Evolutionary conservation across 2,329 filamentous ascomycete genomes (phyloP), one percentile per base, ranked within the genome.

Genomic region (Trichoderma lentiforme): DNA sequence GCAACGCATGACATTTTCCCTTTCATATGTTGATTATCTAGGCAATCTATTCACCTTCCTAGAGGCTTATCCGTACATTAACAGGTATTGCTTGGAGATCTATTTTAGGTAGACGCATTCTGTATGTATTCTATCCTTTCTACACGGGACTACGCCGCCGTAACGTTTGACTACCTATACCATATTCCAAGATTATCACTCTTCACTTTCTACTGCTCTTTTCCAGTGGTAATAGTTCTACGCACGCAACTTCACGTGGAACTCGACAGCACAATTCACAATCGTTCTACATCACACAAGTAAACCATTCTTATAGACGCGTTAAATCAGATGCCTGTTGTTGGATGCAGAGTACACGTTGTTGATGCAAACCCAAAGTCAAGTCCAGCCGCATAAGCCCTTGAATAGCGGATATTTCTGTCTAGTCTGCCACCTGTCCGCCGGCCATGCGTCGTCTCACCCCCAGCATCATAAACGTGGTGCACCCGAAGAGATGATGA

Each of bases 321-420:
- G 56, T 64, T 57, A 64, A 70, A 70, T 57, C 73, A 73, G 74
- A 73, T 74, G 72, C 72, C 73, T 72, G 71, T 72, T 73, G 73
- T 71, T 74, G 72, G 72, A 76, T 77, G 76, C 74, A 72, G 74
- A 74, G 73, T 74, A 74, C 76, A 80, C 75, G 75, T 71, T 75
- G 74, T 80, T 75, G 75, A 81, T 80, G 81, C 78, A 79, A 82
- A 79, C 78, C 79, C 78, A 79, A 81, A 81, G 77, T 76, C 79
- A 80, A 81, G 77, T 76, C 80, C 79, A 80, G 77, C 77, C 79
- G 78, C 79, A 78, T 77, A 79, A 79, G 80, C 78, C 81, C 80
- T 78, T 76, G 76, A 77, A 75, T 78, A 79, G 79, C 79, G 80
- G 79, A 77, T 79, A 74, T 79, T 73, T 81, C 76, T 80, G 78